Evolutionary conservation across 108 stramenopile genomes (phyloP).

Genomic region (Skeletonema potamos): DNA sequence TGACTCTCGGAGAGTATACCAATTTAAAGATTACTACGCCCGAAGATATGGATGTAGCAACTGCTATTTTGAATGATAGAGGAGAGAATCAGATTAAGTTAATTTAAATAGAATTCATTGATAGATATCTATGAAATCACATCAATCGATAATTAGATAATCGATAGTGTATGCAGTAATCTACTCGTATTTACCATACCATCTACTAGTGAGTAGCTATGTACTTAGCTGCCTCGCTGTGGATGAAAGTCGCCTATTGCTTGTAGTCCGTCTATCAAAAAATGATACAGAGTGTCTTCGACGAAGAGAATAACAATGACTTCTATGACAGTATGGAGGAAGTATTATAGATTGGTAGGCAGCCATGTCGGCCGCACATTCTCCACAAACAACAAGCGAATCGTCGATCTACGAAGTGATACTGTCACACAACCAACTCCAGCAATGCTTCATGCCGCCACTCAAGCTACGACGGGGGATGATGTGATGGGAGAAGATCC

Average conservation of each 20-base stretch:
- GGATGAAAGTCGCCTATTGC: too few species aligned
- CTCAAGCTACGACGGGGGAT: slow-evolving; percentile 85
- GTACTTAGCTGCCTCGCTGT: too few species aligned
- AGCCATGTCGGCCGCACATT: neutral
- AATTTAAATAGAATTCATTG: neutral
- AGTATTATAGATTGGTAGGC: neutral
- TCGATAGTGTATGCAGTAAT: too few species aligned
- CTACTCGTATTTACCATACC: too few species aligned
- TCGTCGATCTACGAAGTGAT: slow-evolving; percentile 90
- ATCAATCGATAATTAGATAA: too few species aligned
- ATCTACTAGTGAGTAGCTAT: too few species aligned
- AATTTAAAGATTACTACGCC: slow-evolving; percentile 97
- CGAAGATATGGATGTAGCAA: slow-evolving; percentile 93
- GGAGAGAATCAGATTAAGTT: slow-evolving; percentile 23
- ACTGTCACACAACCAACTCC: slow-evolving; percentile 93
- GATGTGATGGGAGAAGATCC: slow-evolving; percentile 98
- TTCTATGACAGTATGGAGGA: neutral
- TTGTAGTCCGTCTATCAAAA: too few species aligned
- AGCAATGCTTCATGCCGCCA: slow-evolving; percentile 66
- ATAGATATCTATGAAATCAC: too few species aligned
- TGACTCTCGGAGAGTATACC: slow-evolving; percentile 94
- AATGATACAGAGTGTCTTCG: too few species aligned
- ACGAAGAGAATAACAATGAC: neutral
- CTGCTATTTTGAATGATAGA: slow-evolving; percentile 74
- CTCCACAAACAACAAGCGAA: slow-evolving; percentile 6